These are phyloP conservation scores for Termitomyces titanicus DNA, from an alignment of 768 basidiomycete species.

Conservation along the genomic window DNA sequence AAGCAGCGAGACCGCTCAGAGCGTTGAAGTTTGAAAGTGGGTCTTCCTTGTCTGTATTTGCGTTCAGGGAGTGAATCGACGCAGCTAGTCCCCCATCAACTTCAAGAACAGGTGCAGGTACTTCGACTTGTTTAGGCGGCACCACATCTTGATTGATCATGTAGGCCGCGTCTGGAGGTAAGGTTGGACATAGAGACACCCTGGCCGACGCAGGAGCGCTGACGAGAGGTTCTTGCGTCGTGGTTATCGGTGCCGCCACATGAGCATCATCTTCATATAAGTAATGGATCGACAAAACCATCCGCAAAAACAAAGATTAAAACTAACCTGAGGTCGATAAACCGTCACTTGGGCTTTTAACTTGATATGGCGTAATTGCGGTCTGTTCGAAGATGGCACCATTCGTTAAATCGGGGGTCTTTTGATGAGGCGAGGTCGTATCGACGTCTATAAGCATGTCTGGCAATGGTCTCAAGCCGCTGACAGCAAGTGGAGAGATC, in stretches of 20 bases:
- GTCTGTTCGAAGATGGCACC: background rate
- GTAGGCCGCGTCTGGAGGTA: conserved; percentile 15
- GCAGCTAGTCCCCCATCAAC: conserved; percentile 18
- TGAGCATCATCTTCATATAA: background rate
- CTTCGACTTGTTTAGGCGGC: background rate
- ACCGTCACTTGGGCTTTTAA: background rate
- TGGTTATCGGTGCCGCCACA: conserved; percentile 7
- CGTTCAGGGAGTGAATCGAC: conserved; percentile 15
- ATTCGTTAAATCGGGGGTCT: background rate
- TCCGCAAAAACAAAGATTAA: background rate
- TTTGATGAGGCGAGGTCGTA: conserved; percentile 10
- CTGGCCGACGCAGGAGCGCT: conserved; percentile 10
- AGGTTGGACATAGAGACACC: conserved; percentile 14
- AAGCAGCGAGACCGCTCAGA: conserved; percentile 38
- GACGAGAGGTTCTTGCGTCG: conserved; percentile 9
- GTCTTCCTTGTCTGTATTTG: conserved; percentile 9
- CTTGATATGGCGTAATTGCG: background rate
- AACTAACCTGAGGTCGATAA: conserved; percentile 2
- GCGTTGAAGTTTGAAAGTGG: conserved; percentile 9
- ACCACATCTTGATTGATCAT: background rate
- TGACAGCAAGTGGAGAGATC: conserved; percentile 69
- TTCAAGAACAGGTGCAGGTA: background rate
- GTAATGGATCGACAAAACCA: conserved; percentile 4
- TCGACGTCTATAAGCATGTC: conserved; percentile 30
- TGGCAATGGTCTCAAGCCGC: conserved; percentile 58